A percentile compares a stretch with the other conserved stretches of the same genome.
These are phyloP conservation scores for Phytophthora tubulina DNA, from an alignment of 352 stramenopile species.

Conservation along the genomic window DNA sequence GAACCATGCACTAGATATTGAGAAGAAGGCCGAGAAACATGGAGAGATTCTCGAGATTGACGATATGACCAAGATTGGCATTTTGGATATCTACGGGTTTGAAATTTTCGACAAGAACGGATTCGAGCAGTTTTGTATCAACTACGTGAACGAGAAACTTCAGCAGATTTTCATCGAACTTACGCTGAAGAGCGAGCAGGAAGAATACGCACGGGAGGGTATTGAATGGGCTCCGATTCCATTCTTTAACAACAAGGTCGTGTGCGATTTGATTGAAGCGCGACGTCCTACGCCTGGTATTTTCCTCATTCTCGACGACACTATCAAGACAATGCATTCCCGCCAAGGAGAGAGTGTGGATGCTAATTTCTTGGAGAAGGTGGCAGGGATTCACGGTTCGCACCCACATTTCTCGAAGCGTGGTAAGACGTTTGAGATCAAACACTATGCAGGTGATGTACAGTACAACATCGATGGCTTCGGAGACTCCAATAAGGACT, in stretches of 20 bases:
- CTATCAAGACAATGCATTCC: constrained; percentile 89
- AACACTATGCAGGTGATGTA: constrained; percentile 89
- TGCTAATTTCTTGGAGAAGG: constrained; percentile 85
- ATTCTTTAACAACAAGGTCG: constrained; percentile 95
- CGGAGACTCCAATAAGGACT: constrained; percentile 85
- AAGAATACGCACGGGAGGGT: constrained; percentile 96
- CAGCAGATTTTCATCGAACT: constrained; percentile 95
- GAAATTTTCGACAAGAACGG: constrained; percentile 96
- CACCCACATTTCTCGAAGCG: constrained; percentile 88
- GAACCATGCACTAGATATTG: constrained; percentile 87
- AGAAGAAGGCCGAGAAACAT: constrained; percentile 85
- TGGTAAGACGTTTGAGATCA: constrained; percentile 86
- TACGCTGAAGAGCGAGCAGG: constrained; percentile 90
- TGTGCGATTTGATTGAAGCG: constrained; percentile 88
- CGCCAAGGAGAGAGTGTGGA: constrained; percentile 84
- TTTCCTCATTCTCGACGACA: constrained; percentile 89
- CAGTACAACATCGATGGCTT: constrained; percentile 88
- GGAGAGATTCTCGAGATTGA: constrained; percentile 79
- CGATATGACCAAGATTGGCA: constrained; percentile 88
- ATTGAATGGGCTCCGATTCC: constrained; percentile 92
- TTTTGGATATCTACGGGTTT: constrained; percentile 98
- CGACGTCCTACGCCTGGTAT: constrained; percentile 78
- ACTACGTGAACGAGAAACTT: constrained; percentile 96
- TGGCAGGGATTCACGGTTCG: constrained; percentile 64
- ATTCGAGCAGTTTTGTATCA: constrained; percentile 97